phyloP scores from a whole-genome alignment of 306 rosid genomes.

The Erythrophleum fordii region DNA sequence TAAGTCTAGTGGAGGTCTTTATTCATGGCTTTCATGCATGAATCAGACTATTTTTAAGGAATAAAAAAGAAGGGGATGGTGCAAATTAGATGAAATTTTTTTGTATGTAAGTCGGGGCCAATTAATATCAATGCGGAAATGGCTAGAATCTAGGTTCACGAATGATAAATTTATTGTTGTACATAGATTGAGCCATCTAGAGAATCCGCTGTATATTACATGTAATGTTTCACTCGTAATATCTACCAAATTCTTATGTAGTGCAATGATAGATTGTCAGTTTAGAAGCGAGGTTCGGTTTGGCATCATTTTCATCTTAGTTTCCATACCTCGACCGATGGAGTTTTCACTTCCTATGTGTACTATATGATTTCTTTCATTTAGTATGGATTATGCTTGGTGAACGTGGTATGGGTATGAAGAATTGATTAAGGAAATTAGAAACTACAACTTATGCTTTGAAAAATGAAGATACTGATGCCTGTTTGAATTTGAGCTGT shows the following conservation, averaged over 20 bases:
- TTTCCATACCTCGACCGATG: no score
- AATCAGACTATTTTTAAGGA: background rate
- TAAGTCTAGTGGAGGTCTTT: conserved; percentile 7
- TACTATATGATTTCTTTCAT: background rate
- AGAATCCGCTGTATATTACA: conserved; percentile 17
- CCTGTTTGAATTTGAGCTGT: no score
- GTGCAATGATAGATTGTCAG: background rate
- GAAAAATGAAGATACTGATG: no score
- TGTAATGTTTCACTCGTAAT: conserved; percentile 9
- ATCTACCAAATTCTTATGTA: background rate
- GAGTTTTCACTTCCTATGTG: background rate
- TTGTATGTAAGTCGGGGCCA: background rate
- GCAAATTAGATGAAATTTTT: conserved; percentile 11
- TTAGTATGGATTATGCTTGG: no score
- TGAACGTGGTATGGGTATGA: background rate
- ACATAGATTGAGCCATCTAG: conserved; percentile 14
- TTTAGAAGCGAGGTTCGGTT: background rate
- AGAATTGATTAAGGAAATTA: no score
- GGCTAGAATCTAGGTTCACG: background rate
- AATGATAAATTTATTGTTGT: conserved; percentile 20
- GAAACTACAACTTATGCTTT: no score
- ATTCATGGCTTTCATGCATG: conserved; percentile 18
- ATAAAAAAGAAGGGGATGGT: background rate
- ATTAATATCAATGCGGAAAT: background rate
- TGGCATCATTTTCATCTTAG: no score